phyloP scores from a whole-genome alignment of 345 rosid genomes.

The Eucalyptus marginata region DNA sequence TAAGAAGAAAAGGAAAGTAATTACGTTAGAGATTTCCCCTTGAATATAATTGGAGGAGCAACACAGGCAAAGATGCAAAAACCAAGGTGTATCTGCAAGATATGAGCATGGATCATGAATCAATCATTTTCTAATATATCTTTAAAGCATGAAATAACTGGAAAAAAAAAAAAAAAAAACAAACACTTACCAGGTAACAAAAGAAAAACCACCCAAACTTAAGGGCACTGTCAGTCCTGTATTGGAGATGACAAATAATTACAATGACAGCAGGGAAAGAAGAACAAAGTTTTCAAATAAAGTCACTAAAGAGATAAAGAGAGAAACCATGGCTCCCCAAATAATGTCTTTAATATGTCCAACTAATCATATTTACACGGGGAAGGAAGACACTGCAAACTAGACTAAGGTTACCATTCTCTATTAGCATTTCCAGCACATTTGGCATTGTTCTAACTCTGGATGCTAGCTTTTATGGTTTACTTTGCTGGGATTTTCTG shows the following conservation, averaged over 20 bases:
- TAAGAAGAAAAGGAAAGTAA: not conserved
- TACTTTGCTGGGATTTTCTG: not conserved
- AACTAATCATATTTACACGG: not conserved
- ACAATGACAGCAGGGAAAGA: not conserved
- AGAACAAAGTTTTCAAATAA: not conserved
- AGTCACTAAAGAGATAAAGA: not conserved
- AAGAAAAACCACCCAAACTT: conserved; percentile 94
- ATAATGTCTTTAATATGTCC: not conserved
- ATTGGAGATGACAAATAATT: not conserved
- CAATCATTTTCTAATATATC: not conserved
- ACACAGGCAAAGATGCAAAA: conserved; percentile 81
- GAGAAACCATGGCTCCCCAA: not conserved
- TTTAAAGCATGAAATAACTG: not conserved
- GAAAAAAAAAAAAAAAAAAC: not conserved
- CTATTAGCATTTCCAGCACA: not conserved
- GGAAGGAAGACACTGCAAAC: not conserved
- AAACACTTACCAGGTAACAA: conserved; percentile 48
- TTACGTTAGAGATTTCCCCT: conserved; percentile 93
- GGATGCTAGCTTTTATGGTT: not conserved
- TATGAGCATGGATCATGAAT: conserved; percentile 2
- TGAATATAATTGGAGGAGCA: conserved; percentile 87
- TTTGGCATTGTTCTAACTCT: not conserved
- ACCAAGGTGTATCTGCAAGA: conserved; percentile 69
- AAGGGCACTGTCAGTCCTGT: conserved; percentile 97
- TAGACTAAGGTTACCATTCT: not conserved